Evolutionary conservation across 1,139 yeast genomes (phyloP).

Genomic region (Nakaseomyces bracarensis): DNA sequence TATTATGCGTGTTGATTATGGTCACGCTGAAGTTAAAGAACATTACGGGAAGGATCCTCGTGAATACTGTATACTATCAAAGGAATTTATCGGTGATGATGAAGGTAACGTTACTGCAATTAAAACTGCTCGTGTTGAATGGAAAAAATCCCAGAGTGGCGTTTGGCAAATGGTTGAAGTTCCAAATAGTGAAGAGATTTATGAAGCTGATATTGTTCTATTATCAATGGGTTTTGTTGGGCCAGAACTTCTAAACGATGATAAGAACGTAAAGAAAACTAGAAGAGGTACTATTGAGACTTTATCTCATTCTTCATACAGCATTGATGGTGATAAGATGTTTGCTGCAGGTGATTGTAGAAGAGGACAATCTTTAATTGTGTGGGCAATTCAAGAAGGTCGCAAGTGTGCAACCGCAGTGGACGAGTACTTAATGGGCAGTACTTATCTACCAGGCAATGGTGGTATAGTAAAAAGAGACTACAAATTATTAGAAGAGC

Average conservation of each 20-base stretch:
- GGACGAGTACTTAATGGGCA: constrained; percentile 69
- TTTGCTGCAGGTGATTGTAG: constrained; percentile 99
- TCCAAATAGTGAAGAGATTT: constrained; percentile 87
- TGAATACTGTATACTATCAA: constrained; percentile 89
- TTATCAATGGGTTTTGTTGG: constrained; percentile 97
- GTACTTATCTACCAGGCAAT: constrained; percentile 81
- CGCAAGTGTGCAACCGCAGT: constrained; percentile 96
- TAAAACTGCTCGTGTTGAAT: constrained; percentile 92
- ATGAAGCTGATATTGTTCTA: constrained; percentile 90
- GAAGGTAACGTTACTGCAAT: constrained; percentile 91
- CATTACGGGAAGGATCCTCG: constrained; percentile 98
- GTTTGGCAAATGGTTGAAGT: constrained; percentile 99
- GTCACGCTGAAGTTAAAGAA: constrained; percentile 89
- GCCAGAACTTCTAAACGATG: constrained; percentile 65
- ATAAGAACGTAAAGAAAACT: constrained; percentile 63
- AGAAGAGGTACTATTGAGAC: constrained; percentile 84
- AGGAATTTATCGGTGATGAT: constrained; percentile 91
- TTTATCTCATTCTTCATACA: constrained; percentile 57
- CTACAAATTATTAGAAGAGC: constrained; percentile 62
- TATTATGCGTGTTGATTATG: constrained; percentile 94
- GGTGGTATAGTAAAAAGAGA: constrained; percentile 87
- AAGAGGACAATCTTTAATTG: constrained; percentile 96
- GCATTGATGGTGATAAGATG: constrained; percentile 56
- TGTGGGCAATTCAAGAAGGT: constrained; percentile 99
- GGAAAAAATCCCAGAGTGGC: constrained; percentile 92